Base-by-base conservation (phyloP, 768 basidiomycete species). In the Daedalea quercina region DNA sequence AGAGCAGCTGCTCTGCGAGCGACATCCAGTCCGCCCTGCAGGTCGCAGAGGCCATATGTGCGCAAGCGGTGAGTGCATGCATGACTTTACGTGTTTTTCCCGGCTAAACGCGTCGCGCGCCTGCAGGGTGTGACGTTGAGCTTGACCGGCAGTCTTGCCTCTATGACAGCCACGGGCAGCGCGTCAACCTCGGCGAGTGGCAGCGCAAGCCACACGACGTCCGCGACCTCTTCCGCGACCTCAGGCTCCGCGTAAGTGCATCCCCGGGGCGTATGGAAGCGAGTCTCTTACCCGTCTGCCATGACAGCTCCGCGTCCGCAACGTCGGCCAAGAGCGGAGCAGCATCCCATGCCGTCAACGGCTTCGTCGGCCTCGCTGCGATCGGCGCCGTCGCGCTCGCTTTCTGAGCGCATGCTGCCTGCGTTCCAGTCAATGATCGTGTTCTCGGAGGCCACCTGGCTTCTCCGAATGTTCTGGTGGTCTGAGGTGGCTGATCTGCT, bases 111-210 rank as follows among this genome's bases (percentile, higher is more conserved):
- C 9, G 9, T 22, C 31, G 31, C 28, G 7, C 25, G 7, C 12
- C 6, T 55, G 13, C 55, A 83, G 81, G 80, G 80, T 53, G 78
- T 84, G 8, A 79, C 76, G 7, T 65, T 84, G 57, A 74, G 65
- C 9, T 12, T 64, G 20, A 60, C 67, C 22, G 58, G 67, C 20
- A 3, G 6, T 17, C 24, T 13, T 11, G 23, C 24, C n/a, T 23
- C 44, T 31, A 11, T 11, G 6, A 31, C 28, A 15, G 54, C 71
- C 17, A 58, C 59, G 22, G 28, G 51, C 9, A 44, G 58, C 9
- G 53, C 61, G 0, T 54, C 56, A 31, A 11, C 6, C 28, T 31
- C 28, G 6, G 28, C 28, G 6, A 31, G 28, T 11, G 11, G 6
- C 11, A 40, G 54, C 22, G 47, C 61, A 13, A 44, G 54, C 34